A percentile compares a stretch with the other conserved stretches of the same genome.
Evolutionary conservation across 2,329 filamentous ascomycete species (phyloP).

Genomic region (Arthrobotrys iridis): DNA sequence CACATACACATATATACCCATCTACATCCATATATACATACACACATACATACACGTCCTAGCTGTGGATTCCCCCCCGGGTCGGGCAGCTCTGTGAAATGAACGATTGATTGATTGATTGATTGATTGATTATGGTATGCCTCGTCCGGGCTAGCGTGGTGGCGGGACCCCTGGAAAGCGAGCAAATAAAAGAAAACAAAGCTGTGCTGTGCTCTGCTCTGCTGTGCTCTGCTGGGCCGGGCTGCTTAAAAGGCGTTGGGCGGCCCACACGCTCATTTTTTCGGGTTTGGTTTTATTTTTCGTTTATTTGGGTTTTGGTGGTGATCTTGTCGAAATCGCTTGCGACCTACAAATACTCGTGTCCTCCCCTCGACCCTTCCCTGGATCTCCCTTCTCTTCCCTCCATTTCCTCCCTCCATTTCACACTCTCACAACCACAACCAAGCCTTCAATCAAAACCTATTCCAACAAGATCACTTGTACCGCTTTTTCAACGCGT

Average conservation of each 20-base stretch:
- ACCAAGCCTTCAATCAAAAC: conserved; percentile 55
- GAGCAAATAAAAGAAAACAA: background rate
- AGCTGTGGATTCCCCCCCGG: too few relatives aligned
- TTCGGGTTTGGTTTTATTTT: conserved; percentile 54
- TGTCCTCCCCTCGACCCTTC: conserved; percentile 57
- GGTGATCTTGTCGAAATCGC: conserved; percentile 58
- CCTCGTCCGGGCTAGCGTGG: too few relatives aligned
- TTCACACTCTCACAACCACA: conserved; percentile 54
- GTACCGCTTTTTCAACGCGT: conserved; percentile 54
- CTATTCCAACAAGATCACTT: conserved; percentile 59
- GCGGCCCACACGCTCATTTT: conserved; percentile 27
- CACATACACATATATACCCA: background rate
- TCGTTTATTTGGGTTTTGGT: conserved; percentile 57
- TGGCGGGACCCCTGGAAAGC: too few relatives aligned
- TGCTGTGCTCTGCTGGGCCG: background rate
- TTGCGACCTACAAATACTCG: conserved; percentile 58
- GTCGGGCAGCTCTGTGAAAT: too few relatives aligned
- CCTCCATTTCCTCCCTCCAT: conserved; percentile 54
- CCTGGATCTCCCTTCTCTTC: conserved; percentile 31
- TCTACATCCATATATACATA: too few relatives aligned
- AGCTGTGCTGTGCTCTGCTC: background rate
- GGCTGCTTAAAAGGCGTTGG: conserved; percentile 4
- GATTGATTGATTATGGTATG: too few relatives aligned
- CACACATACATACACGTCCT: too few relatives aligned
- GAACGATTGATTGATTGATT: too few relatives aligned